These are phyloP conservation scores for Phoenix dactylifera DNA, from an alignment of 176 grass and related monocot genomes.

Conservation along the genomic window DNA sequence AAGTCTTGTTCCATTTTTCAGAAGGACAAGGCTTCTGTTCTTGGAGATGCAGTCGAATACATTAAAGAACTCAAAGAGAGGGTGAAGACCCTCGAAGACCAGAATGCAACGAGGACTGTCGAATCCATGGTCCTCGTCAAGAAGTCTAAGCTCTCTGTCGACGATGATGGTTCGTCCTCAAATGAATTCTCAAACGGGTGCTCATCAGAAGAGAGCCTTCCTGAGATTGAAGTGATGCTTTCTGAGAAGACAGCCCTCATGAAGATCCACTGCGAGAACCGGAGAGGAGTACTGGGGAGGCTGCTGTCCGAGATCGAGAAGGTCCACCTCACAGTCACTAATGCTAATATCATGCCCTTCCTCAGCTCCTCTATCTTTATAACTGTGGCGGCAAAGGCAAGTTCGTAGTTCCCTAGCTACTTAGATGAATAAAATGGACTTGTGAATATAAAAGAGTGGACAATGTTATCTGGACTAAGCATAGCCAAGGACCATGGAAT, in stretches of 20 bases:
- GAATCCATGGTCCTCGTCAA: slow-evolving; percentile 36
- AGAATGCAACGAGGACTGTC: slow-evolving; percentile 8
- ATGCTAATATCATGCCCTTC: slow-evolving; percentile 40
- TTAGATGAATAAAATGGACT: slow-evolving; percentile 15
- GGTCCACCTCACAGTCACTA: slow-evolving; percentile 39
- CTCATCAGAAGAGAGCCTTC: background rate
- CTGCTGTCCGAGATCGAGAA: slow-evolving; percentile 47
- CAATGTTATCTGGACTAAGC: too few relatives aligned
- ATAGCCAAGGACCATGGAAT: too few relatives aligned
- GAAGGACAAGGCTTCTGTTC: slow-evolving; percentile 60
- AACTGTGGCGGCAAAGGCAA: slow-evolving; percentile 44
- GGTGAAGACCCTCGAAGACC: slow-evolving; percentile 42
- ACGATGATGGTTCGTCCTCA: background rate
- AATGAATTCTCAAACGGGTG: background rate
- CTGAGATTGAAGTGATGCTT: slow-evolving; percentile 35
- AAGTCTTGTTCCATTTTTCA: slow-evolving; percentile 7
- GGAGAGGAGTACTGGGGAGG: slow-evolving; percentile 38
- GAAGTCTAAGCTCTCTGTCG: slow-evolving; percentile 6
- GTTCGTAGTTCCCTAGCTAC: slow-evolving; percentile 9
- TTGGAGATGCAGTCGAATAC: slow-evolving; percentile 44
- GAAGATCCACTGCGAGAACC: slow-evolving; percentile 41
- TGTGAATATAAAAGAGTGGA: too few relatives aligned
- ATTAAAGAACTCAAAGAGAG: slow-evolving; percentile 47
- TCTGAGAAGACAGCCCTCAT: slow-evolving; percentile 29
- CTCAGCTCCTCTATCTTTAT: slow-evolving; percentile 39